Evolutionary conservation across 2,329 filamentous ascomycete genomes (phyloP).

Genomic region (Colletotrichum tofieldiae): DNA sequence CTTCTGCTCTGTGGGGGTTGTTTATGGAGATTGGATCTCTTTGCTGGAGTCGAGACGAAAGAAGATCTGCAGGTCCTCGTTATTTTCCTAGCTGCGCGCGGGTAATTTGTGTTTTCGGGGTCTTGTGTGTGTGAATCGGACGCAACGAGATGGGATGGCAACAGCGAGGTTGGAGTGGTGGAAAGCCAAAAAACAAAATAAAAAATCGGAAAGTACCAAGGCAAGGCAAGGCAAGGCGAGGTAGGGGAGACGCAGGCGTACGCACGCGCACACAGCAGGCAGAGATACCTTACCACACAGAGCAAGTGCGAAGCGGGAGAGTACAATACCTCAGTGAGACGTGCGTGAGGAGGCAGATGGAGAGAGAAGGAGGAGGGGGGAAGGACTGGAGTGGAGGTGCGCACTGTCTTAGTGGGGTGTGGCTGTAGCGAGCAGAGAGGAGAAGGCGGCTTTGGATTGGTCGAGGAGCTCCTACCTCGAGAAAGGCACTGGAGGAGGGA

Average conservation of each 20-base stretch:
- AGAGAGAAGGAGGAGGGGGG: not conserved
- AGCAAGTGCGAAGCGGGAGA: conserved; percentile 28
- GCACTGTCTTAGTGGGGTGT: conserved; percentile 21
- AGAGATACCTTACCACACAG: conserved; percentile 15
- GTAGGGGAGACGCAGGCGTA: conserved; percentile 20
- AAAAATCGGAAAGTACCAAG: not conserved
- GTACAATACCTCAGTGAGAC: conserved; percentile 10
- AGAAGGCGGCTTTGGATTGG: conserved; percentile 1
- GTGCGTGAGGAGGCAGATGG: conserved; percentile 1
- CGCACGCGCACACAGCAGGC: conserved; percentile 3
- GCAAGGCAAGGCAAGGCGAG: conserved; percentile 26
- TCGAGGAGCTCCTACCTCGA: conserved; percentile 11
- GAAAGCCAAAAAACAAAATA: conserved; percentile 2
- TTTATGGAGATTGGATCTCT: conserved; percentile 34
- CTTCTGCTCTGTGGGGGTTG: conserved; percentile 37
- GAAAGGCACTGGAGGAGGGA: conserved; percentile 13
- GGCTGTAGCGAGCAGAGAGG: conserved; percentile 7
- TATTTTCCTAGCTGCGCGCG: conserved; percentile 1
- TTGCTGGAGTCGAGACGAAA: conserved; percentile 32
- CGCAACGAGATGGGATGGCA: conserved; percentile 41
- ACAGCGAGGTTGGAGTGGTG: conserved; percentile 33
- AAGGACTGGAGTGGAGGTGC: conserved; percentile 14
- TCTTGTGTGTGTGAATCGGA: conserved; percentile 33
- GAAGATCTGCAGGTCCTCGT: conserved; percentile 14
- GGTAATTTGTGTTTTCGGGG: not conserved